These are phyloP conservation scores for Pseudisothecium myosuroides DNA, from an alignment of 225 moss, liverwort and hornwort species.

Conservation along the genomic window DNA sequence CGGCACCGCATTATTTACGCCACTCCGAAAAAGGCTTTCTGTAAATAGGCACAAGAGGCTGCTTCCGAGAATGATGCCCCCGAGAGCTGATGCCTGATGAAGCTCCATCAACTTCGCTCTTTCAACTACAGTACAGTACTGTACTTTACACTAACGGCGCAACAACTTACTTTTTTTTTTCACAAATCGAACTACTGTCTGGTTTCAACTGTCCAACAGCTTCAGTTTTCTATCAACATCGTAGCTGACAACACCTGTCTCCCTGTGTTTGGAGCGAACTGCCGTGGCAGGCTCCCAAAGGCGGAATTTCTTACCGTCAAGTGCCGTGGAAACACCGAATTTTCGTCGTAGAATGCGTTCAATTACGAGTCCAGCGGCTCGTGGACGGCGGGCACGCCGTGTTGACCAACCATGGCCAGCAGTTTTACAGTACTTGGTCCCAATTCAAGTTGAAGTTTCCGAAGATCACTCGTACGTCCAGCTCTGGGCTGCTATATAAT, in stretches of 20 bases:
- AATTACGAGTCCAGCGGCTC: background rate
- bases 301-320: no score
- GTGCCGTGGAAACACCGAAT: no score
- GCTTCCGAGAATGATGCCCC: background rate
- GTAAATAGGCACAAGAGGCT: background rate
- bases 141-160: background rate
- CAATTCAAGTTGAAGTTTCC: background rate
- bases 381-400: background rate
- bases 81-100: background rate
- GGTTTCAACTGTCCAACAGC: background rate
- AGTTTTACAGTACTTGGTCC: background rate
- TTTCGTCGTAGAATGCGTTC: background rate
- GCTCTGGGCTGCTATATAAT: background rate
- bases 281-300: background rate
- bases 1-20: no score
- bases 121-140: background rate
- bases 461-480: no score
- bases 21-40: background rate
- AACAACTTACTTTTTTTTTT: no score
- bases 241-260: background rate
- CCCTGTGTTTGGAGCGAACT: no score
- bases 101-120: background rate
- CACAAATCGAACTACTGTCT: background rate
- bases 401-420: background rate
- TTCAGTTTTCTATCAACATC: no score